Evolutionary conservation across 768 basidiomycete species (phyloP).

Genomic region (Austroboletus eburneus): DNA sequence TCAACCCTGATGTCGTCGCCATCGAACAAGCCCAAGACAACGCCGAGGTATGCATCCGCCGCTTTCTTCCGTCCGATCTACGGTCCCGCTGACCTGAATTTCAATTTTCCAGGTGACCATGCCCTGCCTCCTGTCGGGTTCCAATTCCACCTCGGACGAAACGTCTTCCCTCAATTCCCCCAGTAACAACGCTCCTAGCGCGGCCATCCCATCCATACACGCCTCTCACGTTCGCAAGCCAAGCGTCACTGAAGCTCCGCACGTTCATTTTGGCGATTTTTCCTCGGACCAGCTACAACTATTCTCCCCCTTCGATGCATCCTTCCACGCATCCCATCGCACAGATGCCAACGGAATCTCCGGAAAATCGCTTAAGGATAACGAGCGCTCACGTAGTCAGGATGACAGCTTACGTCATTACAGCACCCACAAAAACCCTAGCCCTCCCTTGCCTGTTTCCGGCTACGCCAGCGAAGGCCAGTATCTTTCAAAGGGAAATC

Average conservation of each 20-base stretch:
- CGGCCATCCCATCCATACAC: constrained; percentile 14
- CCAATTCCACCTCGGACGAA: constrained; percentile 42
- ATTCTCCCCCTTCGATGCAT: constrained; percentile 20
- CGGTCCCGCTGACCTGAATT: constrained; percentile 10
- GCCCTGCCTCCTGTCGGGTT: constrained; percentile 38
- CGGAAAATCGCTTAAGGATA: constrained; percentile 7
- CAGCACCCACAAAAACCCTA: constrained; percentile 11
- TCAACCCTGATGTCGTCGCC: constrained; percentile 5
- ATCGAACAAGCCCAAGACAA: constrained; percentile 9
- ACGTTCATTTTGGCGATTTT: constrained; percentile 30
- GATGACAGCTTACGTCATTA: constrained; percentile 15
- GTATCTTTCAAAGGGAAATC: constrained; percentile 26
- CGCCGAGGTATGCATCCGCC: constrained; percentile 29
- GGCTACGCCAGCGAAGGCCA: constrained; percentile 32
- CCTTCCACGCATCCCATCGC: constrained; percentile 5
- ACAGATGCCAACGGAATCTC: neutral
- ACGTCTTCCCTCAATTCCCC: constrained; percentile 33
- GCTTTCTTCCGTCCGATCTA: neutral
- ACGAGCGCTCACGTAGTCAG: constrained; percentile 19
- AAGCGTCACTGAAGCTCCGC: constrained; percentile 27
- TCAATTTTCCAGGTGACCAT: constrained; percentile 18
- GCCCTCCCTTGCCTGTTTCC: constrained; percentile 14
- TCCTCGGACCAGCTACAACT: constrained; percentile 28
- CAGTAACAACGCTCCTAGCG: constrained; percentile 14
- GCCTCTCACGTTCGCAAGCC: constrained; percentile 24